Evolutionary conservation across 495 filamentous ascomycete species (phyloP).

Genomic region (Penicillium paxilli): DNA sequence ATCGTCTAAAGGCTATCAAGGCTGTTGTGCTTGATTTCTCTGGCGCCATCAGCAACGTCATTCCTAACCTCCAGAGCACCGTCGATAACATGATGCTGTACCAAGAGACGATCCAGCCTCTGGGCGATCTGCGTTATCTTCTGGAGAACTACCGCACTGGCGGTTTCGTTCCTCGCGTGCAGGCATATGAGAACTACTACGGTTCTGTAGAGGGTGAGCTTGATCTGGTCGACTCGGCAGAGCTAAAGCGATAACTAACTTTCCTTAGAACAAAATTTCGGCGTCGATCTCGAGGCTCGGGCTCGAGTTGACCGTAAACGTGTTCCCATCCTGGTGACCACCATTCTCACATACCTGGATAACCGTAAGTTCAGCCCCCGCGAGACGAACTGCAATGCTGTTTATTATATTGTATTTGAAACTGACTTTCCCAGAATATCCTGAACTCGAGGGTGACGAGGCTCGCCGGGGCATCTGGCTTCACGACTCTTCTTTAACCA

Average conservation of each 20-base stretch:
- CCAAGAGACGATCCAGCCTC: slow-evolving; percentile 94
- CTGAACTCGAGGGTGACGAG: slow-evolving; percentile 96
- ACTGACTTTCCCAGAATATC: slow-evolving; percentile 63
- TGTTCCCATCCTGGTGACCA: slow-evolving; percentile 89
- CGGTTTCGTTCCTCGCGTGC: slow-evolving; percentile 86
- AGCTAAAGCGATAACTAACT: slow-evolving; percentile 25
- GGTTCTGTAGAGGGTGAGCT: slow-evolving; percentile 79
- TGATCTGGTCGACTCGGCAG: too few relatives aligned
- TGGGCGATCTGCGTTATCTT: slow-evolving; percentile 88
- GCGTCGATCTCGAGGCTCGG: slow-evolving; percentile 92
- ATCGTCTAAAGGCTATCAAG: slow-evolving; percentile 96
- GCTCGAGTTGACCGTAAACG: slow-evolving; percentile 92
- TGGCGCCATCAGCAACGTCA: slow-evolving; percentile 96
- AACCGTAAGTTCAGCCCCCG: slow-evolving; percentile 62
- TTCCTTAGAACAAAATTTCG: slow-evolving; percentile 85
- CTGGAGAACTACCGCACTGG: slow-evolving; percentile 98
- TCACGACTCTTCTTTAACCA: slow-evolving; percentile 80
- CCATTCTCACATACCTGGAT: slow-evolving; percentile 90
- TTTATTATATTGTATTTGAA: too few relatives aligned
- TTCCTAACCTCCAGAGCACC: slow-evolving; percentile 89
- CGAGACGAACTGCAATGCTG: too few relatives aligned
- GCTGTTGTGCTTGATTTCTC: slow-evolving; percentile 97
- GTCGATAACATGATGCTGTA: slow-evolving; percentile 99
- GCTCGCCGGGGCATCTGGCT: slow-evolving; percentile 92
- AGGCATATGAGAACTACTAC: slow-evolving; percentile 98